Evolutionary conservation across 768 basidiomycete species (phyloP).

Genomic region (Tephrocybe sp.): DNA sequence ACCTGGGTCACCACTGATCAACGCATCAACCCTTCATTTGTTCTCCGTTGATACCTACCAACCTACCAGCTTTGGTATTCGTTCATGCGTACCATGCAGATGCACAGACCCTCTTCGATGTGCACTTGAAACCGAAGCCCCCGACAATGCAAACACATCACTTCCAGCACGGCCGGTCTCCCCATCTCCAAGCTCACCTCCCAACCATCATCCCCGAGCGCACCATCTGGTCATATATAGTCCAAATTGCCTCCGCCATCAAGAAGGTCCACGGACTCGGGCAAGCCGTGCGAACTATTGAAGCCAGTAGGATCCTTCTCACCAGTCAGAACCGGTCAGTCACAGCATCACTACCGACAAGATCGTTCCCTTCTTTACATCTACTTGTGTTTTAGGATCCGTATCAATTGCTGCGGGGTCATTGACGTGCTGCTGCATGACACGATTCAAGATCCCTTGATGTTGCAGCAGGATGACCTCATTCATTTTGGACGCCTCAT

Average conservation of each 20-base stretch:
- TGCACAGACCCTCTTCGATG: conserved; percentile 77
- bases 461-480: conserved; percentile 86
- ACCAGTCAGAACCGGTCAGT: conserved; percentile 86
- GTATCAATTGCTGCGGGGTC: conserved; percentile 85
- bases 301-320: conserved; percentile 82
- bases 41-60: too few relatives aligned
- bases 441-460: conserved; percentile 52
- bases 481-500: conserved; percentile 83
- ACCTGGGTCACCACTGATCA: background rate
- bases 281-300: conserved; percentile 77
- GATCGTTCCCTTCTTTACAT: background rate
- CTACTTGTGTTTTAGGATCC: conserved; percentile 47
- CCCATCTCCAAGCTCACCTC: conserved; percentile 22
- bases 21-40: too few relatives aligned
- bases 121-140: conserved; percentile 63
- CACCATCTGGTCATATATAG: conserved; percentile 87
- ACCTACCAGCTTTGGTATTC: conserved; percentile 74
- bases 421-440: conserved; percentile 84
- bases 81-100: conserved; percentile 88
- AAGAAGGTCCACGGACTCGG: conserved; percentile 82
- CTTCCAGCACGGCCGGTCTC: conserved; percentile 22
- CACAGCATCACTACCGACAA: background rate
- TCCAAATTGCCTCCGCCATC: conserved; percentile 86
- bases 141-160: conserved; percentile 20
- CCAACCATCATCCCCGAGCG: conserved; percentile 61